phyloP scores from a whole-genome alignment of 2,329 filamentous ascomycete species.

The Neofusicoccum umdonicola region DNA sequence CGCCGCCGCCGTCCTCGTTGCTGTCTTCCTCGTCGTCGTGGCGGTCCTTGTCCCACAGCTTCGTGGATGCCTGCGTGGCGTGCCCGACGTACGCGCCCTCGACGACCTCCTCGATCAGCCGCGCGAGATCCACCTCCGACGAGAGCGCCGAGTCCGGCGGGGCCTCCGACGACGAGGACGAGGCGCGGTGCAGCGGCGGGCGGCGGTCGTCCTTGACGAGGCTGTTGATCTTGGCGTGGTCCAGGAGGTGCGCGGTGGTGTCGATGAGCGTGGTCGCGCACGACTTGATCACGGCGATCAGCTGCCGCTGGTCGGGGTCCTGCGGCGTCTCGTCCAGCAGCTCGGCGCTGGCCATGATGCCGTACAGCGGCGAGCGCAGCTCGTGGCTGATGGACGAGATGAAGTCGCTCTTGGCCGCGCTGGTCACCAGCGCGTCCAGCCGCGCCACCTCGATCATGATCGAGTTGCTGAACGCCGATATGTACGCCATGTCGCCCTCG shows the following conservation, averaged over 20 bases:
- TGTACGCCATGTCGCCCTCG: conserved; percentile 40
- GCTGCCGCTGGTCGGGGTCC: conserved; percentile 40
- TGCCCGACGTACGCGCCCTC: conserved; percentile 8
- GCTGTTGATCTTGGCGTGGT: conserved; percentile 47
- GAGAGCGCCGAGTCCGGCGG: background rate
- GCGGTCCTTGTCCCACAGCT: background rate
- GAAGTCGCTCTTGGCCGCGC: conserved; percentile 52
- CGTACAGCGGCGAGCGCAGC: conserved; percentile 45
- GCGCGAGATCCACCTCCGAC: background rate
- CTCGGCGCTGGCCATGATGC: conserved; percentile 46
- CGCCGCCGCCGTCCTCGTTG: no score
- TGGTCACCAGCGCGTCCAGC: conserved; percentile 35
- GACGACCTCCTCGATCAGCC: conserved; percentile 8
- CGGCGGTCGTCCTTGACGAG: conserved; percentile 24
- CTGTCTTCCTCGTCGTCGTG: no score
- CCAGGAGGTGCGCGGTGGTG: conserved; percentile 45
- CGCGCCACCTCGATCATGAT: conserved; percentile 26
- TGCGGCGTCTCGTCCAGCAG: conserved; percentile 46
- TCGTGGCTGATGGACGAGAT: conserved; percentile 54
- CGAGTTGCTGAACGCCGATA: conserved; percentile 43
- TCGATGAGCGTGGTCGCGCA: conserved; percentile 52
- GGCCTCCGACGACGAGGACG: no score
- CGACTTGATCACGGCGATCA: conserved; percentile 48
- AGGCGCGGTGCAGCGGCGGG: background rate
- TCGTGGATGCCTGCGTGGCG: background rate